Percentiles rank a stretch among this genome's conserved stretches.
Evolutionary conservation across 1,139 yeast genomes (phyloP).

Genomic region (Meyerozyma carpophila): DNA sequence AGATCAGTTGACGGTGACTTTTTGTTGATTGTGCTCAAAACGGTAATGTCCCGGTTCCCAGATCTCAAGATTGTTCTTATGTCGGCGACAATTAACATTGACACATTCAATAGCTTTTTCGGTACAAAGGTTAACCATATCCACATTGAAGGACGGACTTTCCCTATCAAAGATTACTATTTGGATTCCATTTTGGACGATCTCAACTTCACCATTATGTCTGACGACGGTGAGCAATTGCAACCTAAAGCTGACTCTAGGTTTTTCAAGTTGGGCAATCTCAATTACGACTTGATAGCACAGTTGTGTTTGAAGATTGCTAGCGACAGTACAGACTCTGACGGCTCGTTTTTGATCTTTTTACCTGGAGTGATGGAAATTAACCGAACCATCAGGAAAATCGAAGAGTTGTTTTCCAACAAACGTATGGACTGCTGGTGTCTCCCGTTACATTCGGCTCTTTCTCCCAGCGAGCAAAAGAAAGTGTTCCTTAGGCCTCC

Average conservation of each 20-base stretch:
- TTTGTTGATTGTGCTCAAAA: constrained; percentile 69
- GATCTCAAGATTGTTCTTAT: constrained; percentile 69
- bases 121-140: constrained; percentile 42
- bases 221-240: constrained; percentile 36
- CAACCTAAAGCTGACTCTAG: constrained; percentile 59
- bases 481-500: constrained; percentile 59
- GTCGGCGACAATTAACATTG: constrained; percentile 90
- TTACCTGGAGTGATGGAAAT: constrained; percentile 92
- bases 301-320: constrained; percentile 52
- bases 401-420: constrained; percentile 15
- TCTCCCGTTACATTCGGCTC: constrained; percentile 83
- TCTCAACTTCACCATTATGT: constrained; percentile 48
- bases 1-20: constrained; percentile 89
- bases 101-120: constrained; percentile 65
- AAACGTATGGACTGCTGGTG: constrained; percentile 29
- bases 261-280: constrained; percentile 57
- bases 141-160: constrained; percentile 90
- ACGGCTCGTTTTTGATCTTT: constrained; percentile 79
- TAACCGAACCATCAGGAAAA: constrained; percentile 35
- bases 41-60: constrained; percentile 40
- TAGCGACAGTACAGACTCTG: constrained; percentile 24
- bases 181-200: constrained; percentile 58
- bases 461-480: constrained; percentile 78
- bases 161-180: constrained; percentile 76
- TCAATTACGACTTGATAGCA: constrained; percentile 70